Evolutionary conservation across 148 eudicot species (phyloP).

Genomic region (Salicornia ramosissima): DNA sequence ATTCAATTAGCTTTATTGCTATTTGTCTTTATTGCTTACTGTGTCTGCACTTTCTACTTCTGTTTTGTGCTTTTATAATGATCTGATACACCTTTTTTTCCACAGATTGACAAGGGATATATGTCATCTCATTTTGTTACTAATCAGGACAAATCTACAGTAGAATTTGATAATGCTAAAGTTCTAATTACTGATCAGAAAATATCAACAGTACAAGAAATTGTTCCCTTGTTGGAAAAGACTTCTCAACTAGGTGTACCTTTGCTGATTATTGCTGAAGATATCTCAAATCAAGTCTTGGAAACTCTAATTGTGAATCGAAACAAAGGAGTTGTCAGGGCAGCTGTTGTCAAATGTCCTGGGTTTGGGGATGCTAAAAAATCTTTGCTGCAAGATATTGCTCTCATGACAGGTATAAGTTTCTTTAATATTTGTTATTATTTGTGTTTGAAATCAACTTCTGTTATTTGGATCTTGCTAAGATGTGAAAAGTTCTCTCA

Average conservation of each 20-base stretch:
- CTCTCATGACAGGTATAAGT: constrained; percentile 82
- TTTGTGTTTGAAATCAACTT: neutral
- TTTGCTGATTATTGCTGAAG: constrained; percentile 80
- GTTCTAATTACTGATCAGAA: constrained; percentile 88
- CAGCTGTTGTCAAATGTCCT: constrained; percentile 90
- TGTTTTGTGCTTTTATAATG: constrained; percentile 1
- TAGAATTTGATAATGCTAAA: constrained; percentile 83
- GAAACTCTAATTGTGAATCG: constrained; percentile 71
- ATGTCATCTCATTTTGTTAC: constrained; percentile 88
- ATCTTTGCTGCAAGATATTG: constrained; percentile 80
- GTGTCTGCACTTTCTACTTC: neutral
- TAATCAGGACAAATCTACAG: constrained; percentile 64
- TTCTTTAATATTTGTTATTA: neutral
- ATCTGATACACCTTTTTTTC: constrained; percentile 18
- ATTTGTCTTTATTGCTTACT: neutral
- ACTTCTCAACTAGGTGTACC: constrained; percentile 78
- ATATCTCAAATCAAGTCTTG: constrained; percentile 60
- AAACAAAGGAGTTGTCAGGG: constrained; percentile 59
- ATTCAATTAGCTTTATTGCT: no score
- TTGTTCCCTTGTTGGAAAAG: constrained; percentile 84
- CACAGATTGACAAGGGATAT: constrained; percentile 93
- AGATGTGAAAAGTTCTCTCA: neutral
- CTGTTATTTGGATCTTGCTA: no score
- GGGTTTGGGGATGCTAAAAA: constrained; percentile 77
- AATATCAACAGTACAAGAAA: constrained; percentile 62